These are phyloP conservation scores for Globisporangium radiosum DNA, from an alignment of 352 stramenopile genomes.

Conservation along the genomic window DNA sequence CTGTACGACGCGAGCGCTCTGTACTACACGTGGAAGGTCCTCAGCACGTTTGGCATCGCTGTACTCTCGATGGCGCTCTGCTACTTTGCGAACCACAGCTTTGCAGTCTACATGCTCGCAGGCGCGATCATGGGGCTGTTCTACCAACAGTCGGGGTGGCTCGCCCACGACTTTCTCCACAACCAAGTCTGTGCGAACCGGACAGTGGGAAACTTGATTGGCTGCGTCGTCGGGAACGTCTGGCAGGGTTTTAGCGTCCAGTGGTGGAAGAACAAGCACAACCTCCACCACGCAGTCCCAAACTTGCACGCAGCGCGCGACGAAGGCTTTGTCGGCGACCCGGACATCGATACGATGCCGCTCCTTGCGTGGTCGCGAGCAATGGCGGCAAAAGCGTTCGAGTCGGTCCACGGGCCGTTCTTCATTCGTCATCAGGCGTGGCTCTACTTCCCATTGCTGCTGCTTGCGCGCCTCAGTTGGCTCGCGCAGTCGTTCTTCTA, in stretches of 20 bases:
- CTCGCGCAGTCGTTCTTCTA: slow-evolving; percentile 95
- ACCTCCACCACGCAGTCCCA: slow-evolving; percentile 97
- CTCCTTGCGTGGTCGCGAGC: slow-evolving; percentile 96
- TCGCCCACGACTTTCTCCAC: slow-evolving; percentile 96
- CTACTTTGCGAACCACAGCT: slow-evolving; percentile 62
- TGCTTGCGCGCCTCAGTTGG: slow-evolving; percentile 96
- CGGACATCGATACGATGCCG: slow-evolving; percentile 99
- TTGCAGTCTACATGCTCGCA: slow-evolving; percentile 87
- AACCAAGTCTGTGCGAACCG: slow-evolving; percentile 97
- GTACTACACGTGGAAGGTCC: slow-evolving; percentile 96
- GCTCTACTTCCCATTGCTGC: slow-evolving; percentile 97
- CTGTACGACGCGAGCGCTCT: slow-evolving; percentile 90
- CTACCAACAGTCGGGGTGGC: slow-evolving; percentile 98
- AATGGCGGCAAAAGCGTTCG: slow-evolving; percentile 86
- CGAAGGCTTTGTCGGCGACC: slow-evolving; percentile 86
- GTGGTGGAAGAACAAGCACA: slow-evolving; percentile 99
- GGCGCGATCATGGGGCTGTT: slow-evolving; percentile 94
- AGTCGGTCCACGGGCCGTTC: slow-evolving; percentile 81
- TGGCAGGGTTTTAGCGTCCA: slow-evolving; percentile 97
- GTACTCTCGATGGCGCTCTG: slow-evolving; percentile 84
- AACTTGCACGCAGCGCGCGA: slow-evolving; percentile 93
- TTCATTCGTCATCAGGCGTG: slow-evolving; percentile 92
- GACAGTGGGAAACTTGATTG: slow-evolving; percentile 89
- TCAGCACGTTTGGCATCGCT: slow-evolving; percentile 90
- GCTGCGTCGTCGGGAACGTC: slow-evolving; percentile 93